These are phyloP conservation scores for Agaricus subrufescens DNA, from an alignment of 768 basidiomycete genomes.

Conservation along the genomic window DNA sequence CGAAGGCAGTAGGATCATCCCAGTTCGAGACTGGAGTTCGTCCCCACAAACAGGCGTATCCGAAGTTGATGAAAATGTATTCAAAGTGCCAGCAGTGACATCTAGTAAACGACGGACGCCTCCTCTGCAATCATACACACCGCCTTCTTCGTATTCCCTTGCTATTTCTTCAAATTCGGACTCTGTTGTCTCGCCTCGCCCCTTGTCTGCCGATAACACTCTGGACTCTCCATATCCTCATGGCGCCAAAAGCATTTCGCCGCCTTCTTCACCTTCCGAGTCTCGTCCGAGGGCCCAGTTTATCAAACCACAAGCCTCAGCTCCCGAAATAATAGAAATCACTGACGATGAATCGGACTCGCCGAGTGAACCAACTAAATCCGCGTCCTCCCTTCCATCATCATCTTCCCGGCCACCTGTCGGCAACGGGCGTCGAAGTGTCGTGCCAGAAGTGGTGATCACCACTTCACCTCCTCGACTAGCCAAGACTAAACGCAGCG, in stretches of 20 bases:
- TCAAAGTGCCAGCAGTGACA: slow-evolving; percentile 14
- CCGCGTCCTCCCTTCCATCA: neutral
- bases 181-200: neutral
- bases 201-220: neutral
- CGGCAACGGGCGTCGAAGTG: neutral
- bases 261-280: neutral
- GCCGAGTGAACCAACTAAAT: neutral
- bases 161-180: neutral
- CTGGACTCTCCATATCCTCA: neutral
- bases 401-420: neutral
- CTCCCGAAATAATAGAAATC: slow-evolving; percentile 6
- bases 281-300: neutral
- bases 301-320: neutral
- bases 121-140: slow-evolving; percentile 31
- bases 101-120: neutral
- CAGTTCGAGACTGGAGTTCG: slow-evolving; percentile 10
- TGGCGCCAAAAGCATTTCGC: neutral
- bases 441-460: slow-evolving; percentile 4
- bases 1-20: slow-evolving; percentile 36
- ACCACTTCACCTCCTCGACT: neutral
- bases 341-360: neutral
- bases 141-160: slow-evolving; percentile 28
- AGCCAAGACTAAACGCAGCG: neutral
- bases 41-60: slow-evolving; percentile 6
- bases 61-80: slow-evolving; percentile 26